These are phyloP conservation scores for Eimeria falciformis DNA, from an alignment of 169 alveolate species.

Conservation along the genomic window DNA sequence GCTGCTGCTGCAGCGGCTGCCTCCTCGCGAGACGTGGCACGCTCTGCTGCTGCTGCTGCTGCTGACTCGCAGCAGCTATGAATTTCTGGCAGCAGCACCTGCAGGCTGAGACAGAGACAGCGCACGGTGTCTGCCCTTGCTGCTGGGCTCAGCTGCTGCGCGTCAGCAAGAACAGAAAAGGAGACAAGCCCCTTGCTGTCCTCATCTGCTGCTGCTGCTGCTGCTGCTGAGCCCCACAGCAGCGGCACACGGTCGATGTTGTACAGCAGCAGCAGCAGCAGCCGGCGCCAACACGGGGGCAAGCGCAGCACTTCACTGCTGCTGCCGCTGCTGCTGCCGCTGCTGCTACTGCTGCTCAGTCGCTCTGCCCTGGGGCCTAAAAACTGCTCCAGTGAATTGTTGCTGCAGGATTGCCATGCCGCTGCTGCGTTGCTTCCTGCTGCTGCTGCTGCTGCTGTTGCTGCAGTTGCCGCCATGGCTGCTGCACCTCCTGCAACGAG, in stretches of 20 bases:
- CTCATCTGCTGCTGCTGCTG: slow-evolving; percentile 19
- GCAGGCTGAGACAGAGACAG: slow-evolving; percentile 19
- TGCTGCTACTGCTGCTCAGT: slow-evolving; percentile 60
- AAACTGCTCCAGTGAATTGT: slow-evolving; percentile 26
- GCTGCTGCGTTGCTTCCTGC: slow-evolving; percentile 13
- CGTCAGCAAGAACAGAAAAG: slow-evolving; percentile 26
- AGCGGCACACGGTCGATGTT: slow-evolving; percentile 53
- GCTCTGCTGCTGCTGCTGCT: slow-evolving; percentile 54
- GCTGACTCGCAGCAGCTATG: background rate
- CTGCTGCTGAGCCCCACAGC: slow-evolving; percentile 1
- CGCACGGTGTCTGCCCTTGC: slow-evolving; percentile 49
- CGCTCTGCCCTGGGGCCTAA: slow-evolving; percentile 13
- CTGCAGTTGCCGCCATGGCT: background rate
- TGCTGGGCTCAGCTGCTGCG: slow-evolving; percentile 48
- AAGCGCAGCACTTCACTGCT: slow-evolving; percentile 19
- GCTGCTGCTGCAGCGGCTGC: background rate
- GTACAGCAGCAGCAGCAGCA: slow-evolving; percentile 59
- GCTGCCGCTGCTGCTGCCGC: slow-evolving; percentile 31
- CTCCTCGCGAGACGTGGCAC: background rate
- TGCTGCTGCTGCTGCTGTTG: slow-evolving; percentile 7
- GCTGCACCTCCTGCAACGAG: background rate
- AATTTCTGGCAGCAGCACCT: slow-evolving; percentile 45
- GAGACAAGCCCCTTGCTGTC: background rate
- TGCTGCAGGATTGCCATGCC: slow-evolving; percentile 25
- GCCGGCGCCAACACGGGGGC: slow-evolving; percentile 51